A percentile compares a stretch with the other conserved stretches of the same genome.
Evolutionary conservation across 331 rosid genomes (phyloP).

Genomic region (Spiraea crenata): DNA sequence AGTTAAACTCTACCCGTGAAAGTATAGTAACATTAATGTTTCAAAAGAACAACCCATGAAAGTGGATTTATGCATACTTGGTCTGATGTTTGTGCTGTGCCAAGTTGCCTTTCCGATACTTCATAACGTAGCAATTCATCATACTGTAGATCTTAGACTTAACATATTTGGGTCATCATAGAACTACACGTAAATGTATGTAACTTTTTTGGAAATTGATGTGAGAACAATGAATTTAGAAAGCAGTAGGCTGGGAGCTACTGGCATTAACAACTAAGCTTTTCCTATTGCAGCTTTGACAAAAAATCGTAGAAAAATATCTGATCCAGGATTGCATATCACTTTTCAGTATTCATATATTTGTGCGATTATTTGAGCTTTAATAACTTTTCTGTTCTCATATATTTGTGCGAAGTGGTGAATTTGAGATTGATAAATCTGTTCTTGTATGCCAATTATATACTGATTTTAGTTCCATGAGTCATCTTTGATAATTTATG

Average conservation of each 20-base stretch:
- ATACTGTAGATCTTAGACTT: background rate
- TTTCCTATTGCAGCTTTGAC: background rate
- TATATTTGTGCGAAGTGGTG: too few species aligned
- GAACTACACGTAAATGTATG: background rate
- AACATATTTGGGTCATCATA: background rate
- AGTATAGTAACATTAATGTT: background rate
- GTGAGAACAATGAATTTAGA: background rate
- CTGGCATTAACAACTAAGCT: background rate
- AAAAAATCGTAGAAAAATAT: background rate
- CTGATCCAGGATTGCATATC: background rate
- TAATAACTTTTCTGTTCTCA: too few species aligned
- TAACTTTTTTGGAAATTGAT: background rate
- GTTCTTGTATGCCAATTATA: background rate
- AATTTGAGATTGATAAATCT: background rate
- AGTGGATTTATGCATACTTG: background rate
- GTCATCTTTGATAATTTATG: constrained; percentile 2
- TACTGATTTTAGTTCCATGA: constrained; percentile 1
- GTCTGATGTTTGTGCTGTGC: background rate
- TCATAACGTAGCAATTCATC: background rate
- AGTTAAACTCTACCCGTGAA: background rate
- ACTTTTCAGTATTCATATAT: too few species aligned
- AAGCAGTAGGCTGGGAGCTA: background rate
- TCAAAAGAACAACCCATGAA: too few species aligned
- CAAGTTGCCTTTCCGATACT: constrained; percentile 1
- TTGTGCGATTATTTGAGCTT: too few species aligned